Percentiles rank a stretch among this genome's conserved stretches.
Conservation (phyloP, 179 eudicot species). For the Spergularia azorica region DNA sequence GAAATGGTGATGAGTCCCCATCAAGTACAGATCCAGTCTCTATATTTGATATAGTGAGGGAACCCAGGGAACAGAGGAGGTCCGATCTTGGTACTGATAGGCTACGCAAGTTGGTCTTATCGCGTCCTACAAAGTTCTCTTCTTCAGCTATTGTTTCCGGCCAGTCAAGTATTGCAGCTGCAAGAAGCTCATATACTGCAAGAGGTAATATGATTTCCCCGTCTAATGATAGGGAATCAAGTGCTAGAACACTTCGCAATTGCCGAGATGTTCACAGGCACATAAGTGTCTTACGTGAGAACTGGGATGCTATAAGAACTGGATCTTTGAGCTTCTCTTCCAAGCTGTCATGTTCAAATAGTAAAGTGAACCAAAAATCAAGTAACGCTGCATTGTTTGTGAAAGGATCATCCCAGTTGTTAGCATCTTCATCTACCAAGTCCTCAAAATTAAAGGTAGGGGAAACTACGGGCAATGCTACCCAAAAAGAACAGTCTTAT, state of each 20-base stretch:
- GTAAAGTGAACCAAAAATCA: conserved; percentile 19
- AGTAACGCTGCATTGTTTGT: conserved; percentile 1
- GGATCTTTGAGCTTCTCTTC: conserved; percentile 68
- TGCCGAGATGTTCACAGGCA: conserved; percentile 61
- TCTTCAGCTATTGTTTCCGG: conserved; percentile 25
- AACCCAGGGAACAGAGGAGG: conserved; percentile 30
- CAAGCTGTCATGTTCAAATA: conserved; percentile 18
- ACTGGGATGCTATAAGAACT: conserved; percentile 65
- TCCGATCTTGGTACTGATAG: conserved; percentile 34
- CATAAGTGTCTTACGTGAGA: conserved; percentile 66
- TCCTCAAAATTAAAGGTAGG: conserved; percentile 30
- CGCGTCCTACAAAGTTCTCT: conserved; percentile 24
- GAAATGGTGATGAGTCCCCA: conserved; percentile 11
- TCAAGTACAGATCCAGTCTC: conserved; percentile 41
- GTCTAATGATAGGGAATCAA: conserved; percentile 25
- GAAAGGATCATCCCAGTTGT: conserved; percentile 27
- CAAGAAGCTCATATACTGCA: conserved; percentile 15
- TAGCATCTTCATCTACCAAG: conserved; percentile 24
- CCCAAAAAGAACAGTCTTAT: conserved; percentile 23
- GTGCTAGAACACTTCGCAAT: conserved; percentile 60
- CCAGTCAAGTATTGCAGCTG: conserved; percentile 8
- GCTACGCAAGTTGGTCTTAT: conserved; percentile 30
- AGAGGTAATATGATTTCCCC: conserved; percentile 6
- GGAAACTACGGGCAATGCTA: conserved; percentile 17
- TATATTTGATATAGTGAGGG: conserved; percentile 59